Base-by-base conservation (phyloP, 805 yeast genomes). In the Tetrapisispora namnaoensis region DNA sequence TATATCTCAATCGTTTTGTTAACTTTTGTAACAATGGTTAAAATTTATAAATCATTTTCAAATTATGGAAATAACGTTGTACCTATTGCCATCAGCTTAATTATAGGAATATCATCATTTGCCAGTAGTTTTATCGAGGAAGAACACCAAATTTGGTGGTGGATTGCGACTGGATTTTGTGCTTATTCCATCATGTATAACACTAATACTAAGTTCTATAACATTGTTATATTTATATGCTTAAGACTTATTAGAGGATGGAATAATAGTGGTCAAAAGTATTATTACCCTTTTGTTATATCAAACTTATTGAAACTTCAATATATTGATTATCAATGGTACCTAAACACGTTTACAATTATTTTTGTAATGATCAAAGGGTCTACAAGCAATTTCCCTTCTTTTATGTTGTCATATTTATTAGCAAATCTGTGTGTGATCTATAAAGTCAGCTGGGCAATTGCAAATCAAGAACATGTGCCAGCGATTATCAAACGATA, bases 91-190 rank as follows among this genome's bases (percentile, higher is more conserved):
- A 49, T 59, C 59, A 56, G 69, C 18, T 40, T 73, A 37, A 43
- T 70, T 0, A 73, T 81, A 47, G 76, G 82, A 2, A 36, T 71
- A 0, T 73, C 86, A 0, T 74, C 83, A 54, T 87, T 90, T 68
- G 96, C 90, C 11, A 87, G 95, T 51, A 90, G 96, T 27, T 72
- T 90, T 49, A 84, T 93, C 17, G 99, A 93, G 60, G 99, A 93
- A 63, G 99, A 93, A 61, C 95, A 93, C 61, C 96, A 90, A 61
- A 65, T 90, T 17, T 93, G 99, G 99, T 93, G 95, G 86, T 85
- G 87, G 81, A 68, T 76, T 21, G 62, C 76, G 0, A 70, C 77
- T 0, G 72, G 75, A 0, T 53, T 51, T 18, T 43, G 62, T 16
- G 34, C 53, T 8, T 14, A 50, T 1, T 53, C 56, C 4, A 22